Evolutionary conservation across 1,284 basidiomycete genomes (phyloP), one percentile per base, ranked within the genome.

Genomic region (Ceratobasidium sp.): DNA sequence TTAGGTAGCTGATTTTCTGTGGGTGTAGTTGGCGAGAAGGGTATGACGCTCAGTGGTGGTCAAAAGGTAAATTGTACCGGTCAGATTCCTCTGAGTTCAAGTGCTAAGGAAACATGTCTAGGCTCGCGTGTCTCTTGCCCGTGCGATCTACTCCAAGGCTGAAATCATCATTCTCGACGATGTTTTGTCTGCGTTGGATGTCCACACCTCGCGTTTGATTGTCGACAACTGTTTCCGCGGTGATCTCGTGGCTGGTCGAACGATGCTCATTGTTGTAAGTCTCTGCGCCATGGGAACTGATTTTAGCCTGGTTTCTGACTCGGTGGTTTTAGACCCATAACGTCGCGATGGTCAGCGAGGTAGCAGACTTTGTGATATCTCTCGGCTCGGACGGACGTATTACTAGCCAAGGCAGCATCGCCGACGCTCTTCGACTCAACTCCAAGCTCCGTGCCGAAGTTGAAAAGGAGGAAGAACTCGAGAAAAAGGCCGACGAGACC

Each of bases 51-150:
- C 40, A 88, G 86, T 77, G 90, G 90, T 36, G 90, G 90, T n/a
- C 90, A 92, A 78, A 92, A 91, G 79, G 90, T 90, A 9, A 83
- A 90, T 70, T 78, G 81, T 54, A 80, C 79, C 0, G 11, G 7
- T 76, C 81, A 0, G 81, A 81, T 5, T 77, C 81, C 18, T 8
- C 11, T 33, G 12, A 16, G 38, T n/a, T 44, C n/a, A 14, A 36
- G 23, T 5, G 8, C 36, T 73, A 16, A 53, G 21, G 4, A 16
- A 42, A 30, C 4, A 16, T 0, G 5, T 77, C 82, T 78, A 92
- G 83, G 93, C 93, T 44, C 88, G 94, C 23, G 87, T 95, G 11
- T 92, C 89, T 3, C 82, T 95, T 12, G 93, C 92, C 1, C 84
- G 93, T 2, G 92, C 91, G 0, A 87, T 91, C 1, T 95, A 94